These are phyloP conservation scores for Eucalyptus lansdowneana DNA, from an alignment of 345 rosid species.

Conservation along the genomic window DNA sequence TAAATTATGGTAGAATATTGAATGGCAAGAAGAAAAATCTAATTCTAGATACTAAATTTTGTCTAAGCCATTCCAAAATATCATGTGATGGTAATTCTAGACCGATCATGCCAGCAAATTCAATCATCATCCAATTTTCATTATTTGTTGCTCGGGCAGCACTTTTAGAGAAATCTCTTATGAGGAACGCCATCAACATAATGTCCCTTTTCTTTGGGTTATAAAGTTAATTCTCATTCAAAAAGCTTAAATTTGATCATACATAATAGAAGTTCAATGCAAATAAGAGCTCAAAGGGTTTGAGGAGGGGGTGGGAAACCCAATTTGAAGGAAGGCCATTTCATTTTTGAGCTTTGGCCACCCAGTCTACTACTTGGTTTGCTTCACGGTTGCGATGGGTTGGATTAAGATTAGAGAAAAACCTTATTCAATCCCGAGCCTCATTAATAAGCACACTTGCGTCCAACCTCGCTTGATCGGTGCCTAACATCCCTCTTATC, in stretches of 20 bases:
- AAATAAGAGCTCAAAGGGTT: too few species aligned
- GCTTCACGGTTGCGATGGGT: background rate
- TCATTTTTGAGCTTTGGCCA: too few species aligned
- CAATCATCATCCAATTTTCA: background rate
- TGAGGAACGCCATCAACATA: rapidly evolving
- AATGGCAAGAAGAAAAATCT: background rate
- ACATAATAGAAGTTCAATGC: too few species aligned
- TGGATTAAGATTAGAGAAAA: background rate
- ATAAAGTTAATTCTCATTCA: background rate
- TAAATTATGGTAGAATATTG: background rate
- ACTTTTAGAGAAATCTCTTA: background rate
- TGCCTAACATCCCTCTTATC: background rate
- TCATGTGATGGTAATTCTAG: rapidly evolving
- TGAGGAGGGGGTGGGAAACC: too few species aligned
- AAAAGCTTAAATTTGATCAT: background rate
- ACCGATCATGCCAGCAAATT: rapidly evolving
- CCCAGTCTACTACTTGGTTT: too few species aligned
- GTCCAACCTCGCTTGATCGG: background rate
- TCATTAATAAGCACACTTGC: background rate
- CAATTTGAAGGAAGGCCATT: too few species aligned
- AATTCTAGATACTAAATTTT: background rate
- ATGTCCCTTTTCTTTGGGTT: background rate
- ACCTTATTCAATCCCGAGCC: background rate
- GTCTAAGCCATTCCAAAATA: rapidly evolving
- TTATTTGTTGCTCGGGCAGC: background rate